Conservation (phyloP, 176 grass and related monocot genomes). For the Oryza officinalis region DNA sequence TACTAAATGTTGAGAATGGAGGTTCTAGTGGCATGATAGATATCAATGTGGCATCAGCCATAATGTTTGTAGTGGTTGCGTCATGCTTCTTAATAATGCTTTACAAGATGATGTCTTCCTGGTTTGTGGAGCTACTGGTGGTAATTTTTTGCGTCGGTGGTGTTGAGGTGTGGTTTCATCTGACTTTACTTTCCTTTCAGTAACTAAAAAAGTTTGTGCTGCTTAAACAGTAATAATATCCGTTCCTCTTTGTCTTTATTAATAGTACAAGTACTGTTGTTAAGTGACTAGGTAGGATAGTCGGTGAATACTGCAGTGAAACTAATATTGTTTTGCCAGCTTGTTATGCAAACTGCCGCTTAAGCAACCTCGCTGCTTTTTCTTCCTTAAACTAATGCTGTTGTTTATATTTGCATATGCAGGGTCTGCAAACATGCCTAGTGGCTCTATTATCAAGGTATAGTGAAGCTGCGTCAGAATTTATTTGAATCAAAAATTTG, state of each 20-base stretch:
- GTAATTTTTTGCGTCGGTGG: slow-evolving; percentile 94
- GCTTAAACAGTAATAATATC: not conserved
- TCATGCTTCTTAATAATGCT: slow-evolving; percentile 94
- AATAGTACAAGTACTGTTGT: not conserved
- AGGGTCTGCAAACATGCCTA: slow-evolving; percentile 98
- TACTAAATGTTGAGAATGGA: slow-evolving; percentile 55
- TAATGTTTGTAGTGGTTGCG: slow-evolving; percentile 93
- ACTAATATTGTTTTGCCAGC: not conserved
- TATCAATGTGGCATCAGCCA: slow-evolving; percentile 75
- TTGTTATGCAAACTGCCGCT: not conserved
- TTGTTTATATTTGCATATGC: slow-evolving; percentile 40
- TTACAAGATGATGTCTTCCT: slow-evolving; percentile 87
- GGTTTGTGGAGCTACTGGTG: slow-evolving; percentile 92
- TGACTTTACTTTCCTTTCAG: slow-evolving; percentile 4
- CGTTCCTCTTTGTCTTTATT: not conserved
- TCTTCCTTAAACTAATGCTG: slow-evolving; percentile 17
- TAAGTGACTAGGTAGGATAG: not conserved
- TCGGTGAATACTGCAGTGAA: not conserved
- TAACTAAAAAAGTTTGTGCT: slow-evolving; percentile 2
- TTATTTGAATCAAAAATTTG: slow-evolving; percentile 32
- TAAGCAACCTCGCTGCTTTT: not conserved
- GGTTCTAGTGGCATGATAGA: slow-evolving; percentile 74
- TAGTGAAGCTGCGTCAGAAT: slow-evolving; percentile 20
- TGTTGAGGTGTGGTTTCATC: slow-evolving; percentile 67
- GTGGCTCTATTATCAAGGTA: slow-evolving; percentile 94